These are phyloP conservation scores for Phellopilus nigrolimitatus DNA, from an alignment of 1,284 basidiomycete species.

Conservation along the genomic window DNA sequence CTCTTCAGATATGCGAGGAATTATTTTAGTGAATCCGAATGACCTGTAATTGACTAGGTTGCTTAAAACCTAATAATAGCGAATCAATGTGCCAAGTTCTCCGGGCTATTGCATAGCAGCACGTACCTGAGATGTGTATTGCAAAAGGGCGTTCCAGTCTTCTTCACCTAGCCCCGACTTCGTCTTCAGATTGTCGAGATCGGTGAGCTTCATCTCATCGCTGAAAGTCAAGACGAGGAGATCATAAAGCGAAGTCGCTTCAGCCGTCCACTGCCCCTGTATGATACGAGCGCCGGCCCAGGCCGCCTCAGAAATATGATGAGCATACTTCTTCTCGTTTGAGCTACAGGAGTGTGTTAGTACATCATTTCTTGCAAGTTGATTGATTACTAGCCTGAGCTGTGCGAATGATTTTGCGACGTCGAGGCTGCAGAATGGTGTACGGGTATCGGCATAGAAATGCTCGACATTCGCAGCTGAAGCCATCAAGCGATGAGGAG, in stretches of 20 bases:
- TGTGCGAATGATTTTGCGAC: slow-evolving; percentile 14
- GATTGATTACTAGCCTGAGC: slow-evolving; percentile 18
- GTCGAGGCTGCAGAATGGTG: slow-evolving; percentile 20
- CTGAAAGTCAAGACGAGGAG: slow-evolving; percentile 67
- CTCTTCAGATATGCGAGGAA: slow-evolving; percentile 58
- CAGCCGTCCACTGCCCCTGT: slow-evolving; percentile 74
- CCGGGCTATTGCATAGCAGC: neutral
- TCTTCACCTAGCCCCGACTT: slow-evolving; percentile 48
- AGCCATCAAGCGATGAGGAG: slow-evolving; percentile 9
- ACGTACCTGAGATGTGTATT: slow-evolving; percentile 68
- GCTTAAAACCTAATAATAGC: slow-evolving; percentile 51
- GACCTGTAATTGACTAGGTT: slow-evolving; percentile 76
- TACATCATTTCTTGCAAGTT: neutral
- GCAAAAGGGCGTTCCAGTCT: slow-evolving; percentile 66
- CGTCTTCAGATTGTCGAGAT: slow-evolving; percentile 49
- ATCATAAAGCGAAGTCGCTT: slow-evolving; percentile 59
- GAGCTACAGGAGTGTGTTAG: slow-evolving; percentile 36
- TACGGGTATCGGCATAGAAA: slow-evolving; percentile 17
- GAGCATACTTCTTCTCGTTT: slow-evolving; percentile 73
- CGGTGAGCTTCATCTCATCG: slow-evolving; percentile 49
- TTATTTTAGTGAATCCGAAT: slow-evolving; percentile 81
- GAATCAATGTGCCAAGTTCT: slow-evolving; percentile 14
- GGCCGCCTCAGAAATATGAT: slow-evolving; percentile 60
- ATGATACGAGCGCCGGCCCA: slow-evolving; percentile 83
- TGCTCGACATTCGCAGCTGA: slow-evolving; percentile 14